Evolutionary conservation across 495 filamentous ascomycete genomes (phyloP), one percentile per base, ranked within the genome.

Genomic region (Astrothelium macrocarpum): DNA sequence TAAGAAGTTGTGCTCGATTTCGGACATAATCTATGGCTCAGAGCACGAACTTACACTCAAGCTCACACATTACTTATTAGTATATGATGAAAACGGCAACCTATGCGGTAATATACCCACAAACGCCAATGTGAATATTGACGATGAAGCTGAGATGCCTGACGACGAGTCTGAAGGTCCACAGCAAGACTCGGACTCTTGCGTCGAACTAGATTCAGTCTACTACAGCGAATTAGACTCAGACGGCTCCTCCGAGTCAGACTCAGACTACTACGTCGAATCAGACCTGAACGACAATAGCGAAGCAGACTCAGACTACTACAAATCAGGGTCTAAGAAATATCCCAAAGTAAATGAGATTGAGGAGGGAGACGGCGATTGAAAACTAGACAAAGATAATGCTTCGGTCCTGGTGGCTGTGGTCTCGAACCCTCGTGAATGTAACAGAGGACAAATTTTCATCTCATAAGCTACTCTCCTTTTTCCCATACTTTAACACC

Each of bases 401-500:
- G n/a, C n/a, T n/a, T n/a, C n/a, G n/a, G n/a, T n/a, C n/a, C n/a
- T n/a, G n/a, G n/a, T n/a, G n/a, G n/a, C n/a, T n/a, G n/a, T n/a
- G n/a, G n/a, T n/a, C n/a, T n/a, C n/a, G n/a, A n/a, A n/a, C n/a
- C n/a, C n/a, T n/a, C n/a, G n/a, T n/a, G n/a, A n/a, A n/a, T n/a
- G n/a, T n/a, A n/a, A n/a, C n/a, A n/a, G n/a, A n/a, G n/a, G n/a
- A n/a, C n/a, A n/a, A n/a, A n/a, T n/a, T n/a, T n/a, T n/a, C n/a
- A n/a, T n/a, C n/a, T n/a, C 23, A 39, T 16, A 18, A n/a, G 0
- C 45, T 49, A 49, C 5, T 49, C 45, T 49, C 4, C 4, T 45
- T 53, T 65, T 43, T 75, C 74, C 74, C 74, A 77, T 58, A 78
- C 73, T 62, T 73, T 78, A 62, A 43, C 69, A 26, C 79, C 79